Evolutionary conservation across 805 yeast species (phyloP), one percentile per base, ranked within the genome.

Genomic region (Isabelozyma heimii): DNA sequence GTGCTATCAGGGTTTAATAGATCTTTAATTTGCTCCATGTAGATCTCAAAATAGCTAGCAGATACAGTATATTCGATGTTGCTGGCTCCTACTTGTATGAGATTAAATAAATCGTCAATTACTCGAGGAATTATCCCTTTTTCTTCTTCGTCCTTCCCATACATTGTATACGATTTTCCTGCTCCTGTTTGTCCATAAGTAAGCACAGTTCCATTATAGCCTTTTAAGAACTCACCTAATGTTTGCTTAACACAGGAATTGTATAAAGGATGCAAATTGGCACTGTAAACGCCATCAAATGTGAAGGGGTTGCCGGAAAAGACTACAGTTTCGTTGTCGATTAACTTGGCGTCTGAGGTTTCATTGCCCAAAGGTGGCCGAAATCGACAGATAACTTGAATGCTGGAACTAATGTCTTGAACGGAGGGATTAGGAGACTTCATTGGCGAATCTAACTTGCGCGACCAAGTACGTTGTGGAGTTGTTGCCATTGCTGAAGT

Each of bases 171-270:
- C 0, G 91, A 79, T 63, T 87, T 87, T 6, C 94, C 94, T 1
- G 90, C 76, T 0, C 90, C 89, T 0, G 89, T 82, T 58, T 85
- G 92, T 8, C 95, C 96, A 64, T 87, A 89, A 0, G 91, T 88
- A 37, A 88, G 66, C 0, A 89, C 81, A 0, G 92, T 81, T 16
- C 91, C 89, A 61, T 88, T 87, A 59, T 83, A 85, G 0, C 97
- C 97, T 30, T 76, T 73, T 49, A 86, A 76, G 28, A 89, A 73
- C 52, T 87, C 92, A 40, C 81, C 83, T 4, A 89, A 85, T 0
- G 89, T 83, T 39, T 81, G 81, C 38, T 69, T 60, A 5, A 87
- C 77, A 0, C 88, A 77, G 24, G 24, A 57, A 75, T 80, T 10
- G 81, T 73, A 58, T 84, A 87, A 5, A 88, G 70, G 96, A 1